phyloP scores from a whole-genome alignment of 768 basidiomycete genomes.

The Calocybe gangraenosa region DNA sequence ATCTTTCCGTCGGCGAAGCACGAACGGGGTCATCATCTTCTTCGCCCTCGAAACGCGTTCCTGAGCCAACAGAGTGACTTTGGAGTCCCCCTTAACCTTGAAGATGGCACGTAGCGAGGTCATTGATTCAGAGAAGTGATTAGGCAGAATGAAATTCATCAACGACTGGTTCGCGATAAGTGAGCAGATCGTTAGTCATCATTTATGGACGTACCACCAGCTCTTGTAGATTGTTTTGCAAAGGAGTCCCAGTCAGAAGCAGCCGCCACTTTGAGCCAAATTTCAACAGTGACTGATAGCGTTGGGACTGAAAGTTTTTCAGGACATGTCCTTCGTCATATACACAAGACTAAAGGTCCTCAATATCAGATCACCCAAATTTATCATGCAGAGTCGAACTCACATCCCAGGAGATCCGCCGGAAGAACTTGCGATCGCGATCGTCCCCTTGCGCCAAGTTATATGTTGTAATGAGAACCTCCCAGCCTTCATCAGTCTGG shows the following conservation, averaged over 20 bases:
- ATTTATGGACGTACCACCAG: conserved; percentile 58
- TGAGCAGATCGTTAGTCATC: conserved; percentile 1
- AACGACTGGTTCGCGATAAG: conserved; percentile 61
- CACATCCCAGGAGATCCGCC: conserved; percentile 89
- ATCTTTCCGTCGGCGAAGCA: conserved; percentile 93
- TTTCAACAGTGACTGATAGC: conserved; percentile 84
- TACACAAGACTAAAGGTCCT: conserved; percentile 71
- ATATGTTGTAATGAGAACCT: conserved; percentile 95
- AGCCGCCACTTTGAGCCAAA: conserved; percentile 87
- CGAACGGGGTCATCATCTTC: conserved; percentile 99
- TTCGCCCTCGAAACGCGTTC: conserved; percentile 94
- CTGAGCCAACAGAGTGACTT: conserved; percentile 82
- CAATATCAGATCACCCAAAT: background rate
- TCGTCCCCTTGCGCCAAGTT: conserved; percentile 89
- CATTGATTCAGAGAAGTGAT: conserved; percentile 77
- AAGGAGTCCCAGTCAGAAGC: conserved; percentile 90
- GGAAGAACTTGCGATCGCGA: conserved; percentile 90
- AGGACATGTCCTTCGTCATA: conserved; percentile 97
- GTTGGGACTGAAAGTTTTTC: conserved; percentile 97
- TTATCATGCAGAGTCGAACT: conserved; percentile 29
- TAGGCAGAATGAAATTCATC: conserved; percentile 95
- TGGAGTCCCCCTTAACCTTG: conserved; percentile 93
- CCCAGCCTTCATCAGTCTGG: conserved; percentile 63
- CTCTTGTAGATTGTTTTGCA: conserved; percentile 90
- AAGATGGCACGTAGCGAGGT: conserved; percentile 89